Evolutionary conservation across 257 asterid genomes (phyloP).

Genomic region (Salvia hispanica): DNA sequence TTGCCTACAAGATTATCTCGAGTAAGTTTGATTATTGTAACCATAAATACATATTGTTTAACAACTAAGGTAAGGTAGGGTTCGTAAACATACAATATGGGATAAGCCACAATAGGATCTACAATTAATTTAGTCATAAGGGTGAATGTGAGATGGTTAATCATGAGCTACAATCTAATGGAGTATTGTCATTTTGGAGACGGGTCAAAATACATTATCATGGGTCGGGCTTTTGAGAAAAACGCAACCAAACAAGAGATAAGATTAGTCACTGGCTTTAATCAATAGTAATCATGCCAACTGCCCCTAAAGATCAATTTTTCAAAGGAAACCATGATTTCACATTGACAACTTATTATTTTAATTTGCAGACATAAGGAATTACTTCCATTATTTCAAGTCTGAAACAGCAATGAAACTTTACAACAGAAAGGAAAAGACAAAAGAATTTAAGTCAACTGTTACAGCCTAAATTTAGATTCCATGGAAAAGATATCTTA

Average conservation of each 20-base stretch:
- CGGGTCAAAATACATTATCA: too few relatives aligned
- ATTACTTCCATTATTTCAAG: not conserved
- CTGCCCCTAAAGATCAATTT: not conserved
- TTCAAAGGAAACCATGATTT: not conserved
- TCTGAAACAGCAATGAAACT: not conserved
- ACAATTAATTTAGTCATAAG: too few relatives aligned
- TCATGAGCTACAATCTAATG: too few relatives aligned
- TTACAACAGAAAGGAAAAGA: not conserved
- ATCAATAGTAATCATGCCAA: too few relatives aligned
- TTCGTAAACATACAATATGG: too few relatives aligned
- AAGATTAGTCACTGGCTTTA: too few relatives aligned
- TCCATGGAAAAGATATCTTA: not conserved
- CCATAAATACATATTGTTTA: not conserved
- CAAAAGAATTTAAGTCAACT: not conserved
- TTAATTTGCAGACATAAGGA: conserved; percentile 1
- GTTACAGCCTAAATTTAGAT: not conserved
- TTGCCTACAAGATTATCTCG: conserved; percentile 37
- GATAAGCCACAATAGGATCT: too few relatives aligned
- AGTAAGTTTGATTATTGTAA: conserved; percentile 21
- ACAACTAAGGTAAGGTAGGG: too few relatives aligned
- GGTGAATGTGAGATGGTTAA: too few relatives aligned
- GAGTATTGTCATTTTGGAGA: too few relatives aligned
- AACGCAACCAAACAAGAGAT: too few relatives aligned
- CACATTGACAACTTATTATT: not conserved
- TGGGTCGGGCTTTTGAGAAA: too few relatives aligned